A percentile compares a stretch with the other conserved stretches of the same genome.
Evolutionary conservation across 306 rosid species (phyloP).

Genomic region (Prunus mume): DNA sequence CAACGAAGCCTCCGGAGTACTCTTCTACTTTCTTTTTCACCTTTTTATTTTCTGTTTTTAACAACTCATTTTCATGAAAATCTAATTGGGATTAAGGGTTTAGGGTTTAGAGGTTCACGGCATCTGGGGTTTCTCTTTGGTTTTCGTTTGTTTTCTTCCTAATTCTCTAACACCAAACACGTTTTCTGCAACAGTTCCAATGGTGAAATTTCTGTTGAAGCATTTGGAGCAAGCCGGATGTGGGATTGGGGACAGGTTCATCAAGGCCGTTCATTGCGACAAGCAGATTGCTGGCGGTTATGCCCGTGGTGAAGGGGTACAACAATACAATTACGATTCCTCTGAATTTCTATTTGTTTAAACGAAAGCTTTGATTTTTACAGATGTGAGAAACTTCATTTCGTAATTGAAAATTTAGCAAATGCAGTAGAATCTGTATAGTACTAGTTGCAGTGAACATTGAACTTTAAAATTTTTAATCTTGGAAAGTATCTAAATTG

Average conservation of each 20-base stretch:
- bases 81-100: constrained; percentile 5
- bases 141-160: background rate
- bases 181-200: constrained; percentile 47
- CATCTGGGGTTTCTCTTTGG: background rate
- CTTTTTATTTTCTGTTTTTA: background rate
- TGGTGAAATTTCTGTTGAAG: constrained; percentile 63
- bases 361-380: background rate
- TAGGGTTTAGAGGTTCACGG: too few species aligned
- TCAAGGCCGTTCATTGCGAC: constrained; percentile 57
- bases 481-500: background rate
- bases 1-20: constrained; percentile 58
- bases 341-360: background rate
- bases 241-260: constrained; percentile 46
- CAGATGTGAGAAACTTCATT: background rate
- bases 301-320: constrained; percentile 69
- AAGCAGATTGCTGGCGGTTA: constrained; percentile 52
- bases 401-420: background rate
- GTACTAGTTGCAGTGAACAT: background rate
- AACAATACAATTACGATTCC: background rate
- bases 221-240: constrained; percentile 77
- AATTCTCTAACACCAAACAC: background rate
- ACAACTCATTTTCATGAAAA: background rate
- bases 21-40: background rate
- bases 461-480: background rate
- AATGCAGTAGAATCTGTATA: background rate